Conservation (phyloP, 768 basidiomycete species). For the Panus rudis region DNA sequence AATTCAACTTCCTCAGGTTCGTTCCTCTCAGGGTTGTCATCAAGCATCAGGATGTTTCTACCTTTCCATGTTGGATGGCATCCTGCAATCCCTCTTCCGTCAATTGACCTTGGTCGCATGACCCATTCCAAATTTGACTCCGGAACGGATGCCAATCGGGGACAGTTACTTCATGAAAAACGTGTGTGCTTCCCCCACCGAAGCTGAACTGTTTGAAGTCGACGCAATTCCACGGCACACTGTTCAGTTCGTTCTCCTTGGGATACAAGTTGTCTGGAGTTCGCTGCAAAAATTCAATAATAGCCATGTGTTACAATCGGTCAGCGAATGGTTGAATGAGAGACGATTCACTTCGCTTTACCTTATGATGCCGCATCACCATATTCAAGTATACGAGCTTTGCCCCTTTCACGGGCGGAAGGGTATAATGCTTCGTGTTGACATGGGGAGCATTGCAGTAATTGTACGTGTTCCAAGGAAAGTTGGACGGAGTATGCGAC, state of each 20-base stretch:
- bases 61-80: conserved; percentile 36
- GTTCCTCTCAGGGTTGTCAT: background rate
- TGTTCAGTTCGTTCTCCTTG: conserved; percentile 32
- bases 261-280: conserved; percentile 46
- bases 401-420: conserved; percentile 24
- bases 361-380: conserved; percentile 44
- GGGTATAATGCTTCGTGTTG: conserved; percentile 30
- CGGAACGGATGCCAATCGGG: conserved; percentile 39
- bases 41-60: conserved; percentile 10
- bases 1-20: background rate
- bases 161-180: conserved; percentile 33
- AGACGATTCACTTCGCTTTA: too few relatives aligned
- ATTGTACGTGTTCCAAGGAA: conserved; percentile 47
- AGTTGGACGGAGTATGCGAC: conserved; percentile 31
- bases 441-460: conserved; percentile 47
- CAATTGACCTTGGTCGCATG: conserved; percentile 41
- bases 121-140: conserved; percentile 38
- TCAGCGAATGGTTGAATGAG: background rate
- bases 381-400: conserved; percentile 35
- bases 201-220: conserved; percentile 32
- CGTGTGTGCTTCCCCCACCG: conserved; percentile 27
- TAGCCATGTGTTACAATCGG: background rate
- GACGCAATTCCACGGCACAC: conserved; percentile 34
- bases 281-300: conserved; percentile 23
- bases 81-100: conserved; percentile 38